Evolutionary conservation across 768 basidiomycete species (phyloP).

Genomic region (Lactarius deliciosus): DNA sequence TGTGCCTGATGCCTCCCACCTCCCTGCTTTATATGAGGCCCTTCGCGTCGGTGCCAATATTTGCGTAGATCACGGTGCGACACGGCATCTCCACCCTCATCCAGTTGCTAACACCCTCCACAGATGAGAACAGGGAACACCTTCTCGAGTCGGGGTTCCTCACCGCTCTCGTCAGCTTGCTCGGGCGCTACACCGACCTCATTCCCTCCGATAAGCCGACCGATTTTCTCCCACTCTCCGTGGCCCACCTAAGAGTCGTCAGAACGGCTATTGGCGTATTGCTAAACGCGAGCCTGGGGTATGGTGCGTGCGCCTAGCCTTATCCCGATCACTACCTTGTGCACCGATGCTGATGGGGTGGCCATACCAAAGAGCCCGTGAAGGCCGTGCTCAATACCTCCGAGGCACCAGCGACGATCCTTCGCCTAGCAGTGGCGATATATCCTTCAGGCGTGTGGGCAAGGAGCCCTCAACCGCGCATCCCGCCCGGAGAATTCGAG

Average conservation of each 20-base stretch:
- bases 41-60: constrained; percentile 80
- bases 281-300: constrained; percentile 74
- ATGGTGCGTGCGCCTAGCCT: constrained; percentile 57
- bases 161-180: constrained; percentile 60
- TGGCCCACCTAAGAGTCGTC: constrained; percentile 67
- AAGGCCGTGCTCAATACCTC: constrained; percentile 65
- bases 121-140: constrained; percentile 73
- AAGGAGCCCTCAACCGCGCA: constrained; percentile 35
- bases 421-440: constrained; percentile 63
- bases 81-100: not conserved
- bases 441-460: constrained; percentile 75
- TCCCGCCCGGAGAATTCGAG: constrained; percentile 34
- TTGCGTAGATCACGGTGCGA: constrained; percentile 78
- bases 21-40: constrained; percentile 60
- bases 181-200: constrained; percentile 59
- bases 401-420: constrained; percentile 65
- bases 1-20: constrained; percentile 46
- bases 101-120: constrained; percentile 13
- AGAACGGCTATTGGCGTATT: constrained; percentile 78
- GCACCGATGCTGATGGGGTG: not conserved
- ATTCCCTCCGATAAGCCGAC: constrained; percentile 41
- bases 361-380: constrained; percentile 57
- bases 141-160: constrained; percentile 72
- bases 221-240: constrained; percentile 51
- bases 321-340: constrained; percentile 3